Evolutionary conservation across 371 early-diverging fungal species (phyloP).

Genomic region (Apophysomyces elegans): DNA sequence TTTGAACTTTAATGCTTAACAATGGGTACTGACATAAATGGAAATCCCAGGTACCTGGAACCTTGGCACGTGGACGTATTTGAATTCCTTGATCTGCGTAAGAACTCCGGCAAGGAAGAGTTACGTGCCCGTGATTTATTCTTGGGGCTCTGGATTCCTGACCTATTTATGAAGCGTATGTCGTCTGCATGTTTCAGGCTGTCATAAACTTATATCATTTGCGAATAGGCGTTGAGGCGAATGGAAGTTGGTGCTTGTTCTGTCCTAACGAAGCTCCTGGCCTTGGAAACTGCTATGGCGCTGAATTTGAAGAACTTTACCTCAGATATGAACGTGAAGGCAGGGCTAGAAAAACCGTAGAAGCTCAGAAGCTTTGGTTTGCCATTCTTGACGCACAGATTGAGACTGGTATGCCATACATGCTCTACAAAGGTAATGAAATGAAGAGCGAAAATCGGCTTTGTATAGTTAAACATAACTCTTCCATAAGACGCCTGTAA

Average conservation of each 20-base stretch:
- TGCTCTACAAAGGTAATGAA: constrained; percentile 96
- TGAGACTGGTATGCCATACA: constrained; percentile 99
- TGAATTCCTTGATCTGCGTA: constrained; percentile 97
- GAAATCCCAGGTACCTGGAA: constrained; percentile 81
- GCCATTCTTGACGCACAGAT: constrained; percentile 98
- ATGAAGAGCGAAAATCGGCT: background rate
- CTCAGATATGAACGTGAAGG: constrained; percentile 89
- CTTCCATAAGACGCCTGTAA: constrained; percentile 75
- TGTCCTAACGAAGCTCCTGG: constrained; percentile 98
- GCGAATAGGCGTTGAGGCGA: constrained; percentile 76
- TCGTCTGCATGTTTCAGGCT: background rate
- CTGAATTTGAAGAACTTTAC: constrained; percentile 94
- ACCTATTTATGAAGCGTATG: constrained; percentile 97
- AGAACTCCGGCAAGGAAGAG: constrained; percentile 99
- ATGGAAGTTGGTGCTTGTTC: constrained; percentile 97
- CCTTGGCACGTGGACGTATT: constrained; percentile 99
- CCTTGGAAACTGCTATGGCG: constrained; percentile 93
- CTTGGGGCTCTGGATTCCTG: constrained; percentile 99
- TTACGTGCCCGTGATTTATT: constrained; percentile 97
- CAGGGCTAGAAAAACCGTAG: constrained; percentile 83
- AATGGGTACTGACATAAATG: background rate
- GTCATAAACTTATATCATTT: background rate
- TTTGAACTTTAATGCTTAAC: background rate
- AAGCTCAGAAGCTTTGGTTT: constrained; percentile 99
- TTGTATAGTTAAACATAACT: background rate